A percentile compares a stretch with the other conserved stretches of the same genome.
phyloP scores from a whole-genome alignment of 495 filamentous ascomycete species.

The Haplographium delicatum region DNA sequence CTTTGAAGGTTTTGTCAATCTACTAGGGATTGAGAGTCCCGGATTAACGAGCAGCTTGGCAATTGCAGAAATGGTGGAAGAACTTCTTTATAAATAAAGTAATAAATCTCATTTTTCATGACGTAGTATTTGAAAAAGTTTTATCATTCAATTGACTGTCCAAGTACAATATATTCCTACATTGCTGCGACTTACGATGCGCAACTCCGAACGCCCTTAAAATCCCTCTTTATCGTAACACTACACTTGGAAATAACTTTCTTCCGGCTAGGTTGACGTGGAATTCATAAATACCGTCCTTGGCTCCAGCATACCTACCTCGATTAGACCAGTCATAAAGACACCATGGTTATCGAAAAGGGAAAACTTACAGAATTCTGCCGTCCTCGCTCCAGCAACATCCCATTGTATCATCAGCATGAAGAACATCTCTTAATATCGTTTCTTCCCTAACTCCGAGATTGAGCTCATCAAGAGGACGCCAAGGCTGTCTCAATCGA shows the following conservation, averaged over 20 bases:
- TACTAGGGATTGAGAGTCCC: constrained; percentile 92
- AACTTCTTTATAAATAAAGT: constrained; percentile 61
- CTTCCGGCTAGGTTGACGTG: constrained; percentile 59
- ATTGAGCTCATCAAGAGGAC: constrained; percentile 4
- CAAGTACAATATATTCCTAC: background rate
- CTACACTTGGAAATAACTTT: constrained; percentile 58
- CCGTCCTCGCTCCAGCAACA: constrained; percentile 68
- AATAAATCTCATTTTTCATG: no score
- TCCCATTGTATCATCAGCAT: constrained; percentile 49
- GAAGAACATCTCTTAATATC: background rate
- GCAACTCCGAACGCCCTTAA: background rate
- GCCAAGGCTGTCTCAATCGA: constrained; percentile 20
- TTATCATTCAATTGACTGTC: no score
- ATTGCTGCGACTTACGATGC: background rate
- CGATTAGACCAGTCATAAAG: constrained; percentile 10
- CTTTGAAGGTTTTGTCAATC: constrained; percentile 80
- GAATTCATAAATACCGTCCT: constrained; percentile 71
- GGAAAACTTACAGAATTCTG: constrained; percentile 57
- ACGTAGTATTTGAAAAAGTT: no score
- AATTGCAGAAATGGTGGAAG: constrained; percentile 78
- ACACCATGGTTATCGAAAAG: background rate
- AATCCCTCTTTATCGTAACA: constrained; percentile 43
- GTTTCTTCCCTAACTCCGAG: constrained; percentile 8
- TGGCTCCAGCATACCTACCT: constrained; percentile 63
- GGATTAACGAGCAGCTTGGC: constrained; percentile 87